phyloP scores from a whole-genome alignment of 345 rosid species.

The Citrus inodora region DNA sequence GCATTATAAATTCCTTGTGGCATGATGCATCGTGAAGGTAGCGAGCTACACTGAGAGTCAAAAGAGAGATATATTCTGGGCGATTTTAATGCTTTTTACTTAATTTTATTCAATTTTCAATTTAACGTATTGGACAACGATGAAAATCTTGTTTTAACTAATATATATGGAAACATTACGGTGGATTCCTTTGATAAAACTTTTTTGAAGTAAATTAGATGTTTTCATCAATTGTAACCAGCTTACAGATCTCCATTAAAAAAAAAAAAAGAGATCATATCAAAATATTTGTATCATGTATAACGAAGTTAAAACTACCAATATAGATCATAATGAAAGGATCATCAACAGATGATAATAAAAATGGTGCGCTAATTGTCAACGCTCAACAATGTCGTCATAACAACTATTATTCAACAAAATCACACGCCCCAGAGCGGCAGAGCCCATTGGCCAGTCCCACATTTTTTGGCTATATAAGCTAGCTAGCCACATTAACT shows the following conservation, averaged over 20 bases:
- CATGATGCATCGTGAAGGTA: slow-evolving; percentile 1
- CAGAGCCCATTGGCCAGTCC: not conserved
- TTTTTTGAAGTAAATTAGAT: too few relatives aligned
- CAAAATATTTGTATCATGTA: too few relatives aligned
- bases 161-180: too few relatives aligned
- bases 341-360: too few relatives aligned
- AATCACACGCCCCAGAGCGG: not conserved
- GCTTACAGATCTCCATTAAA: too few relatives aligned
- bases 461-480: not conserved
- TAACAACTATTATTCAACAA: not conserved
- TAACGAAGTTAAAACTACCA: too few relatives aligned
- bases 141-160: not conserved
- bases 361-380: not conserved
- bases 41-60: not conserved
- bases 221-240: too few relatives aligned
- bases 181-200: too few relatives aligned
- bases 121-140: not conserved
- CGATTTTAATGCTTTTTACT: not conserved
- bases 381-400: not conserved
- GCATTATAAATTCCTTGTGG: not conserved
- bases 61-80: not conserved
- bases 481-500: not conserved
- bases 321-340: too few relatives aligned
- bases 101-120: not conserved
- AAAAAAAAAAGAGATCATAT: too few relatives aligned